These are phyloP conservation scores for Calonectria ilicicola DNA, from an alignment of 2,329 filamentous ascomycete genomes.

Conservation along the genomic window DNA sequence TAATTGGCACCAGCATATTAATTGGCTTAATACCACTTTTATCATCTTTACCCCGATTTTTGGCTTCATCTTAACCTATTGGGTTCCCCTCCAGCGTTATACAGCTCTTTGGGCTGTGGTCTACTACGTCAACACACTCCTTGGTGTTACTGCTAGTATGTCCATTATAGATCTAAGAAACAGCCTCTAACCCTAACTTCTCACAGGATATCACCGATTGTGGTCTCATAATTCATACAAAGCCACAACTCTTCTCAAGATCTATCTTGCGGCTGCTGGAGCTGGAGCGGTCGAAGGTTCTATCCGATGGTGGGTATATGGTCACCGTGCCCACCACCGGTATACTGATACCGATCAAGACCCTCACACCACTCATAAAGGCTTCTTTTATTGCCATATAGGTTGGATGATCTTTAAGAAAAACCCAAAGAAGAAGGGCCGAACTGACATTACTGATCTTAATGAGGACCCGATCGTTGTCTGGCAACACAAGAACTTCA, in stretches of 20 bases:
- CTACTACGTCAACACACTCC: too few species aligned
- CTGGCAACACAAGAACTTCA: slow-evolving; percentile 89
- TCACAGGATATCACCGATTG: too few species aligned
- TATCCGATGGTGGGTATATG: slow-evolving; percentile 89
- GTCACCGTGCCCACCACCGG: slow-evolving; percentile 88
- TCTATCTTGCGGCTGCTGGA: slow-evolving; percentile 62
- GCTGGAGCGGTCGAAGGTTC: slow-evolving; percentile 88
- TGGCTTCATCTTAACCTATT: too few species aligned
- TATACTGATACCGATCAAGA: slow-evolving; percentile 95
- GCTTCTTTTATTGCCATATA: slow-evolving; percentile 82
- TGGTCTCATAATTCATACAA: too few species aligned
- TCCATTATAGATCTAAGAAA: too few species aligned
- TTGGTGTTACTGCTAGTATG: too few species aligned
- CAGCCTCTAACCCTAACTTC: too few species aligned
- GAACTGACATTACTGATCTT: slow-evolving; percentile 68
- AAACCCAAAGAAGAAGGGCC: slow-evolving; percentile 81
- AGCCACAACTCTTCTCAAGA: slow-evolving; percentile 72
- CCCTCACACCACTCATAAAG: slow-evolving; percentile 91
- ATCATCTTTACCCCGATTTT: too few species aligned
- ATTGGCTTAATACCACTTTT: too few species aligned
- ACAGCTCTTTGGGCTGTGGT: too few species aligned
- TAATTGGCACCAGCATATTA: too few species aligned
- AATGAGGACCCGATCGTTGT: slow-evolving; percentile 88
- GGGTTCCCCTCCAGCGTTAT: too few species aligned
- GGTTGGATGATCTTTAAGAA: slow-evolving; percentile 96